A percentile compares a stretch with the other conserved stretches of the same genome.
Conservation (phyloP, 768 basidiomycete species). For the Hericium alpestre region DNA sequence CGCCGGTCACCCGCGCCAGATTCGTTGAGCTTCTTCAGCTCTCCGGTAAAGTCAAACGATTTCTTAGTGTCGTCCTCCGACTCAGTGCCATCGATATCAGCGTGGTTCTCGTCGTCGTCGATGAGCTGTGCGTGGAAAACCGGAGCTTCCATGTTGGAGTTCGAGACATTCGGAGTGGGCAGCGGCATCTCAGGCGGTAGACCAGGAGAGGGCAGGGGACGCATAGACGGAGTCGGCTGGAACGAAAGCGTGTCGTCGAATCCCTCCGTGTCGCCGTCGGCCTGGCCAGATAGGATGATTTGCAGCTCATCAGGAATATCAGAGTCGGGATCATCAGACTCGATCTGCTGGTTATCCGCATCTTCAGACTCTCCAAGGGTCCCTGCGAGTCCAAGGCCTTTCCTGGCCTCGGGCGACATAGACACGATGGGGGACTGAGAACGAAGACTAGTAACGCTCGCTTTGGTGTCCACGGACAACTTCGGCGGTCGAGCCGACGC, state of each 20-base stretch:
- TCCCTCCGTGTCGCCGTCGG: conserved; percentile 19
- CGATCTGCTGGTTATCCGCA: conserved; percentile 30
- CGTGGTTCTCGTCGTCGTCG: conserved; percentile 33
- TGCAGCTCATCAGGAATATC: conserved; percentile 77
- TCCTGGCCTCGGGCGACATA: conserved; percentile 40
- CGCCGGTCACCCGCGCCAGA: conserved; percentile 55
- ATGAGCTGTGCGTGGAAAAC: conserved; percentile 35
- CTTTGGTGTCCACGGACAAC: conserved; percentile 6
- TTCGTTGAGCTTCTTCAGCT: conserved; percentile 58
- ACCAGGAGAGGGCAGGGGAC: conserved; percentile 27
- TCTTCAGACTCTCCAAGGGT: conserved; percentile 56
- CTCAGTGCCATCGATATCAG: conserved; percentile 30
- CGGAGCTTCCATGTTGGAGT: conserved; percentile 18
- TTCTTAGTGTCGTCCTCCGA: conserved; percentile 62
- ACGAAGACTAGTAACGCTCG: background rate
- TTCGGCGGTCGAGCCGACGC: conserved; percentile 5
- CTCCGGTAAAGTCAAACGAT: conserved; percentile 79
- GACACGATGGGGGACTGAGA: conserved; percentile 18
- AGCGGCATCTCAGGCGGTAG: conserved; percentile 32
- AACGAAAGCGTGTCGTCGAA: conserved; percentile 32
- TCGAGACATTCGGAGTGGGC: conserved; percentile 17
- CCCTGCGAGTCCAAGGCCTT: conserved; percentile 51
- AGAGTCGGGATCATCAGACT: conserved; percentile 57
- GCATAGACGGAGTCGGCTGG: background rate
- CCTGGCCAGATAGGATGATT: conserved; percentile 38